These are phyloP conservation scores for Pichia rugopelliculosa DNA, from an alignment of 805 yeast genomes.

Conservation along the genomic window DNA sequence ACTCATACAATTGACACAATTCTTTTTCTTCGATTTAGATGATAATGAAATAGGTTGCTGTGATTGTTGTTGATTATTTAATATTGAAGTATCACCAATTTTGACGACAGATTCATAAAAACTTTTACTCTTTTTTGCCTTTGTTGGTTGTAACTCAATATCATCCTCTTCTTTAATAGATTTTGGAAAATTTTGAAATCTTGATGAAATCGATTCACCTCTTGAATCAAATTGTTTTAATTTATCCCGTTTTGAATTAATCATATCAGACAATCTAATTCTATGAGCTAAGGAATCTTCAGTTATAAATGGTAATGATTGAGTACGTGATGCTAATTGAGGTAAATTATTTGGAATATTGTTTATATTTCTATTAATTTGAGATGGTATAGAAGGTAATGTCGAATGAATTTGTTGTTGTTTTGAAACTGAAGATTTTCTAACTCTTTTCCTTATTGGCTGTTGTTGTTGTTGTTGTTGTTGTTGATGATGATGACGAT, in stretches of 20 bases:
- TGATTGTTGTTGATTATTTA: slow-evolving; percentile 10
- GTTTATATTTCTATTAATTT: background rate
- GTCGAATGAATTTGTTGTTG: background rate
- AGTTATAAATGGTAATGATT: slow-evolving; percentile 28
- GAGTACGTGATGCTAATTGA: slow-evolving; percentile 29
- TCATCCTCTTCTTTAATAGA: slow-evolving; percentile 13
- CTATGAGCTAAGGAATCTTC: slow-evolving; percentile 28
- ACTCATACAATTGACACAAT: slow-evolving; percentile 28
- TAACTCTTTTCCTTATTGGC: background rate
- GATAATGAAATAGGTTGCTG: slow-evolving; percentile 16
- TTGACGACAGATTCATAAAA: slow-evolving; percentile 27
- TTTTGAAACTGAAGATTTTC: background rate
- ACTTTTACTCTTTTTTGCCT: slow-evolving; percentile 26
- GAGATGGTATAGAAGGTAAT: background rate
- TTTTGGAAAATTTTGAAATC: slow-evolving; percentile 27
- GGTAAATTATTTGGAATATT: slow-evolving; percentile 13
- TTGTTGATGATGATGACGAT: slow-evolving; percentile 6
- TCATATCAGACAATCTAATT: slow-evolving; percentile 26
- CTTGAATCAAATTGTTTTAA: slow-evolving; percentile 17
- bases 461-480: slow-evolving; percentile 1
- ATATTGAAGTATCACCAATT: slow-evolving; percentile 18
- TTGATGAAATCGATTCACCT: slow-evolving; percentile 22
- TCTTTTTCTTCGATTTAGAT: slow-evolving; percentile 9
- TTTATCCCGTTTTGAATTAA: slow-evolving; percentile 9
- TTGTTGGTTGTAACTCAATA: slow-evolving; percentile 19